Conservation (phyloP, 2,329 filamentous ascomycete species). For the Aureobasidium mangrovei region DNA sequence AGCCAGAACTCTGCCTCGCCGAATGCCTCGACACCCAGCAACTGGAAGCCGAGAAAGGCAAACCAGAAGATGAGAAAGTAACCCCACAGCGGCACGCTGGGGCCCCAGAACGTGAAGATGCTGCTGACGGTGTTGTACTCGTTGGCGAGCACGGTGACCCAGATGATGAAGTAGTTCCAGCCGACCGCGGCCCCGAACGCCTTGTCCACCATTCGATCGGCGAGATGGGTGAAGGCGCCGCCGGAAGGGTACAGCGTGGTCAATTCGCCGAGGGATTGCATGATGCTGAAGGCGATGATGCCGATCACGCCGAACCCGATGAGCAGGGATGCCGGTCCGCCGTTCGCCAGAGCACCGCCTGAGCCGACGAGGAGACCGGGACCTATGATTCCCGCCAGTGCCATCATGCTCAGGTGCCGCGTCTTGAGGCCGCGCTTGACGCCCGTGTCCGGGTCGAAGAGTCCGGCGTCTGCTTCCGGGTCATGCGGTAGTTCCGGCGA, state of each 20-base stretch:
- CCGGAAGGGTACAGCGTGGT: slow-evolving; percentile 64
- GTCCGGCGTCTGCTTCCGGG: slow-evolving; percentile 2
- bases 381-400: slow-evolving; percentile 48
- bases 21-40: slow-evolving; percentile 34
- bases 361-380: slow-evolving; percentile 65
- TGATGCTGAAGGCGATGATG: slow-evolving; percentile 57
- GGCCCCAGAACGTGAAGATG: slow-evolving; percentile 58
- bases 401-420: slow-evolving; percentile 53
- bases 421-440: slow-evolving; percentile 63
- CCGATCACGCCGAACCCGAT: slow-evolving; percentile 68
- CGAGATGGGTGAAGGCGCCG: slow-evolving; percentile 62
- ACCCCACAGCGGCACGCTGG: slow-evolving; percentile 35
- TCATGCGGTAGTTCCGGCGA: background rate
- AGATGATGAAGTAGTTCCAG: slow-evolving; percentile 65
- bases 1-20: slow-evolving; percentile 40
- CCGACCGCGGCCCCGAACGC: slow-evolving; percentile 60
- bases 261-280: slow-evolving; percentile 67
- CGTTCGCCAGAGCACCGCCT: slow-evolving; percentile 58
- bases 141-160: slow-evolving; percentile 57
- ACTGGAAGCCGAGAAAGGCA: slow-evolving; percentile 30
- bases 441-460: slow-evolving; percentile 51
- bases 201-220: slow-evolving; percentile 62
- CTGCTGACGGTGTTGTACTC: slow-evolving; percentile 63
- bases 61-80: slow-evolving; percentile 36
- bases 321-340: slow-evolving; percentile 61